Conservation (phyloP, 1,284 basidiomycete genomes). For the Ustilago trichophora region DNA sequence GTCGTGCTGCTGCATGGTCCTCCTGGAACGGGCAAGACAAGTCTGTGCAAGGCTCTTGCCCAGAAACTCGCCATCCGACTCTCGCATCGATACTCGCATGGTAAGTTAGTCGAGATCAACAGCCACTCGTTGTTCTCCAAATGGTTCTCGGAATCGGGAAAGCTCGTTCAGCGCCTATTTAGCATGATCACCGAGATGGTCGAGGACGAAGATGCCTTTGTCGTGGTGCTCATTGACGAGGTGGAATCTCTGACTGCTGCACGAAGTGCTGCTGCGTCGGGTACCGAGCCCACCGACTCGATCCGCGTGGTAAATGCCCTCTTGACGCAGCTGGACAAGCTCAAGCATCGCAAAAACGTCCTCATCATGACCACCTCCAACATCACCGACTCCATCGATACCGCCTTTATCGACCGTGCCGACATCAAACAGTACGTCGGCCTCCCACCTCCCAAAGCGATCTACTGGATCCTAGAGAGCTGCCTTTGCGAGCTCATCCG, state of each 20-base stretch:
- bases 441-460: constrained; percentile 84
- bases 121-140: constrained; percentile 66
- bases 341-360: constrained; percentile 90
- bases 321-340: constrained; percentile 93
- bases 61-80: constrained; percentile 94
- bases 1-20: constrained; percentile 94
- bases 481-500: constrained; percentile 82
- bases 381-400: constrained; percentile 90
- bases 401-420: constrained; percentile 93
- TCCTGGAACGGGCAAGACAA: constrained; percentile 97
- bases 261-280: constrained; percentile 88
- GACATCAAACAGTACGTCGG: constrained; percentile 96
- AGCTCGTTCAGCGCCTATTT: constrained; percentile 94
- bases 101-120: constrained; percentile 93
- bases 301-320: constrained; percentile 95
- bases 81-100: constrained; percentile 82
- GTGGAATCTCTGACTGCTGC: constrained; percentile 95
- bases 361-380: constrained; percentile 97
- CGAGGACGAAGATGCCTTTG: constrained; percentile 88
- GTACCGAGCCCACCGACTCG: constrained; percentile 95
- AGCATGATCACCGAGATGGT: constrained; percentile 83
- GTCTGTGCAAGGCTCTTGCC: constrained; percentile 89
- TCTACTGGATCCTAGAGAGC: constrained; percentile 90
- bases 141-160: constrained; percentile 93
- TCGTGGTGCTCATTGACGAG: constrained; percentile 94